A percentile compares a stretch with the other conserved stretches of the same genome.
These are phyloP conservation scores for Podospora anserina DNA, from an alignment of 495 filamentous ascomycete genomes.

Conservation along the genomic window DNA sequence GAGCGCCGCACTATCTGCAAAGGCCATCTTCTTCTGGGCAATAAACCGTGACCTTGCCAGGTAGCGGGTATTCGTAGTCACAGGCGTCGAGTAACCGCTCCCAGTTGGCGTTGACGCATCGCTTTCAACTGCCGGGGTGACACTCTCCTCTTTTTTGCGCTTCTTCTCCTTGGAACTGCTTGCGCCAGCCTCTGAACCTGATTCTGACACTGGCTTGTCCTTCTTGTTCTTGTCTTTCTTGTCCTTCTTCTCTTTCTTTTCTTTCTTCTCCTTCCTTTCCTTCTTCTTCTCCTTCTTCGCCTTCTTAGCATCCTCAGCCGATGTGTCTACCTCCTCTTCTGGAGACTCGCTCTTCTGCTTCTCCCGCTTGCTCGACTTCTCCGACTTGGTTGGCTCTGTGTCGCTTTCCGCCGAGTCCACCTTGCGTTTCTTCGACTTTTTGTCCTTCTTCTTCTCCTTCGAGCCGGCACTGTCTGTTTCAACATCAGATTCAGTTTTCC, in stretches of 20 bases:
- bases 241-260: slow-evolving; percentile 48
- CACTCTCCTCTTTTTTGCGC: slow-evolving; percentile 25
- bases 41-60: slow-evolving; percentile 68
- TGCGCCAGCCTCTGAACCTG: slow-evolving; percentile 23
- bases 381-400: slow-evolving; percentile 20
- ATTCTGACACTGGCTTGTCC: slow-evolving; percentile 40
- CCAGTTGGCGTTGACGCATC: slow-evolving; percentile 28
- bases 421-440: slow-evolving; percentile 38
- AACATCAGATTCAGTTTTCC: slow-evolving; percentile 35
- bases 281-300: slow-evolving; percentile 31
- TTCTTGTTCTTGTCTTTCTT: slow-evolving; percentile 43
- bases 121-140: slow-evolving; percentile 15
- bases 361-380: slow-evolving; percentile 36
- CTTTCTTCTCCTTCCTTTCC: slow-evolving; percentile 38
- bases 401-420: slow-evolving; percentile 24
- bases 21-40: slow-evolving; percentile 71
- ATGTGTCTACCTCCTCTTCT: background rate
- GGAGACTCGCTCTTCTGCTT: slow-evolving; percentile 2
- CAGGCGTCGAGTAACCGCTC: slow-evolving; percentile 38
- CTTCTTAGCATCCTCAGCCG: slow-evolving; percentile 18
- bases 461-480: slow-evolving; percentile 24
- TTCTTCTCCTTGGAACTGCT: slow-evolving; percentile 27
- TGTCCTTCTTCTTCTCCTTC: slow-evolving; percentile 36
- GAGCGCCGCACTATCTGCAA: slow-evolving; percentile 66
- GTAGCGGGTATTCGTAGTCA: slow-evolving; percentile 53